Conservation (phyloP, 495 filamentous ascomycete genomes). For the Hypoxylon trugodes region DNA sequence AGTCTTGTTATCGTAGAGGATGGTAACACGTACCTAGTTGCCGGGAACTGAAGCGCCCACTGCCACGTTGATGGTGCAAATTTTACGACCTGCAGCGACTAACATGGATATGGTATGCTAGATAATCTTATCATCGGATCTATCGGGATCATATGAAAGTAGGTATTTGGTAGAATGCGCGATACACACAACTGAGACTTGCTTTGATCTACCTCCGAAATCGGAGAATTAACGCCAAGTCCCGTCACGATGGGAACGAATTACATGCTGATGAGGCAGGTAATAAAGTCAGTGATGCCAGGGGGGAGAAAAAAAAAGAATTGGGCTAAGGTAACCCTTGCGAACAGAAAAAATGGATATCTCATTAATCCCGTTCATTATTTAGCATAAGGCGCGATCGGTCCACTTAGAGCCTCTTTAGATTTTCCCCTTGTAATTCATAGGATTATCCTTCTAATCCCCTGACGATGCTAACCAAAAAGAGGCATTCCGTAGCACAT, state of each 20-base stretch:
- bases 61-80: no score
- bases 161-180: not conserved
- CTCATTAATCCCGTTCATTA: not conserved
- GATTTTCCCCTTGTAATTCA: not conserved
- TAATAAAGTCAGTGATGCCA: not conserved
- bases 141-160: no score
- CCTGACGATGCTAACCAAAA: not conserved
- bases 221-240: slow-evolving; percentile 1
- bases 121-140: no score
- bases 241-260: not conserved
- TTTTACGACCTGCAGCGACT: no score
- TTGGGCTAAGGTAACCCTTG: not conserved
- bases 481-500: no score
- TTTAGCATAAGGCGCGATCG: not conserved
- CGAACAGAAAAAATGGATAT: not conserved
- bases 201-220: slow-evolving; percentile 3
- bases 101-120: no score
- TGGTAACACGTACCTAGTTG: no score
- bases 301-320: not conserved
- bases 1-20: no score
- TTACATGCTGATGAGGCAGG: not conserved
- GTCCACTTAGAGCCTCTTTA: slow-evolving; percentile 11
- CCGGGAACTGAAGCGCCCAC: no score
- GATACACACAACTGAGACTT: no score
- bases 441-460: not conserved